Evolutionary conservation across 805 yeast genomes (phyloP).

Genomic region (Kluyveromyces wickerhamii): DNA sequence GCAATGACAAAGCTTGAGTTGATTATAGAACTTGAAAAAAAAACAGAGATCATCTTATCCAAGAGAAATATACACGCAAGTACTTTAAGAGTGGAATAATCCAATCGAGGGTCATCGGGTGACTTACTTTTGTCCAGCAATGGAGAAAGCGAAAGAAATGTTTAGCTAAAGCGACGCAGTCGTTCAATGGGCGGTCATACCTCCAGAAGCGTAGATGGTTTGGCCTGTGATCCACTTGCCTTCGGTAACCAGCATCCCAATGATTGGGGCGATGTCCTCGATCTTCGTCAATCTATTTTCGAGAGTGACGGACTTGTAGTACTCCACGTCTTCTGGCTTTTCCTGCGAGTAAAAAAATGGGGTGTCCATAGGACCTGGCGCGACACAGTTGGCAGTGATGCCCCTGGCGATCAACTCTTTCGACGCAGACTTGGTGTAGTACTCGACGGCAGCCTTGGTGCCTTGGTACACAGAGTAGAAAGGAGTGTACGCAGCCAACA

Average conservation of each 20-base stretch:
- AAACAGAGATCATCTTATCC: no score
- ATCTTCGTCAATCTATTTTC: slow-evolving; percentile 47
- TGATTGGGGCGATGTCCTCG: slow-evolving; percentile 55
- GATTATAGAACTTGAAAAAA: no score
- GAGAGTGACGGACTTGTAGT: slow-evolving; percentile 44
- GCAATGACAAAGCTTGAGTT: no score
- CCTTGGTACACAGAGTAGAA: slow-evolving; percentile 49
- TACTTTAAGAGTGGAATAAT: no score
- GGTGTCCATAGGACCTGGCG: slow-evolving; percentile 64
- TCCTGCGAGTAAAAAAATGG: slow-evolving; percentile 60
- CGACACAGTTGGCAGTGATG: slow-evolving; percentile 47
- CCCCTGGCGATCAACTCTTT: slow-evolving; percentile 41
- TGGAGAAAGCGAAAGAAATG: no score
- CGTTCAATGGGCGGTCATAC: slow-evolving; percentile 54
- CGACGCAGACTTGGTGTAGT: slow-evolving; percentile 45
- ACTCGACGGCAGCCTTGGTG: slow-evolving; percentile 48
- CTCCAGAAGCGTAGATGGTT: slow-evolving; percentile 56
- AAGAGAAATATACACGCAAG: no score
- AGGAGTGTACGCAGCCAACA: slow-evolving; percentile 57
- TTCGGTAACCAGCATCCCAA: slow-evolving; percentile 51
- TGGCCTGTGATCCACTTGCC: slow-evolving; percentile 70
- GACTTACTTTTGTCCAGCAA: no score
- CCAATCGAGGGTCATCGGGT: no score
- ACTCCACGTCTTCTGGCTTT: slow-evolving; percentile 42
- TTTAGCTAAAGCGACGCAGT: no score